These are phyloP conservation scores for Neurospora pannonica DNA, from an alignment of 495 filamentous ascomycete species.

Conservation along the genomic window DNA sequence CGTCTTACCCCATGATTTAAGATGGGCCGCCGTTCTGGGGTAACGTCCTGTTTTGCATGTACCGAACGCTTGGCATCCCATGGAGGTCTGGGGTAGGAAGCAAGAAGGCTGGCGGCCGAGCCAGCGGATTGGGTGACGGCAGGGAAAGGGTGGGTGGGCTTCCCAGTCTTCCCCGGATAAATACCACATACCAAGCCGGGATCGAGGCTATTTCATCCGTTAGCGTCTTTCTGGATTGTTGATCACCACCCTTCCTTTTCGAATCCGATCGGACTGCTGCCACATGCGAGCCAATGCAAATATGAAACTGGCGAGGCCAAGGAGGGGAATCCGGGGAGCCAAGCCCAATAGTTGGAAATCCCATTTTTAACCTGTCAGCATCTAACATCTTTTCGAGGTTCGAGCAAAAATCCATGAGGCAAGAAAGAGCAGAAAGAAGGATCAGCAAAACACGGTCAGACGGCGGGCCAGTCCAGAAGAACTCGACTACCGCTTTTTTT, in stretches of 20 bases:
- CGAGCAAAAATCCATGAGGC: neutral
- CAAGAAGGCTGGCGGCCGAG: neutral
- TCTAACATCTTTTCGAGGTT: neutral
- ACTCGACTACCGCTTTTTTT: too few species aligned
- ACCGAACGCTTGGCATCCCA: neutral
- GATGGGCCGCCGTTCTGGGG: neutral
- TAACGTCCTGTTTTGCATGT: neutral
- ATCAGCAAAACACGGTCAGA: neutral
- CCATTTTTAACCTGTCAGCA: neutral
- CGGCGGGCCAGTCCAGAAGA: neutral
- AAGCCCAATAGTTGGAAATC: neutral
- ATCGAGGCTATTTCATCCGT: neutral
- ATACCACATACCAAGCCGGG: neutral
- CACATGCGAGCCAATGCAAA: neutral
- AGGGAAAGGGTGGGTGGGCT: neutral
- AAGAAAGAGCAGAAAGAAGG: neutral
- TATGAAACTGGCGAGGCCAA: neutral
- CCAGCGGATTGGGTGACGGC: neutral
- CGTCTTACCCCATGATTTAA: neutral
- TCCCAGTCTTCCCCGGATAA: neutral
- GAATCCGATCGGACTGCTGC: neutral
- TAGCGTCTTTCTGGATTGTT: neutral
- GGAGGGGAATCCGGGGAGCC: neutral
- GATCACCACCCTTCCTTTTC: neutral
- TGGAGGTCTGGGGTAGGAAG: neutral